Conservation (phyloP, 331 rosid species). For the Saraca asoca region DNA sequence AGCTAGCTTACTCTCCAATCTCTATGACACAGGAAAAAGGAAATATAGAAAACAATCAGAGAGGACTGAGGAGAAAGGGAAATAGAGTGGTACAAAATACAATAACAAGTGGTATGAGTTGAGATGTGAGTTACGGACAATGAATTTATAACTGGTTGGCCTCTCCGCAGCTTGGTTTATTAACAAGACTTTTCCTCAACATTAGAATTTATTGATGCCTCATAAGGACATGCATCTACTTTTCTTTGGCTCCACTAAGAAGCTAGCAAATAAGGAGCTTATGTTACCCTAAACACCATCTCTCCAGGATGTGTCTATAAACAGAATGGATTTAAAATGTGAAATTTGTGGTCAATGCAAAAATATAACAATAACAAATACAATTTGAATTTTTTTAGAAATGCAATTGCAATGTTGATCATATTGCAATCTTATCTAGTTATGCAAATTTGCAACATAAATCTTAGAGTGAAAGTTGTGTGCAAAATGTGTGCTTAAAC, state of each 20-base stretch:
- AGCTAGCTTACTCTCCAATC: background rate
- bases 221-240: constrained; percentile 64
- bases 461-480: too few relatives aligned
- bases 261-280: too few relatives aligned
- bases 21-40: constrained; percentile 14
- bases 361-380: too few relatives aligned
- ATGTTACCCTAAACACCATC: too few relatives aligned
- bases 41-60: background rate
- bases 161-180: constrained; percentile 15
- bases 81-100: constrained; percentile 4
- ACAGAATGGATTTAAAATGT: too few relatives aligned
- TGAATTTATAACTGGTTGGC: constrained; percentile 56
- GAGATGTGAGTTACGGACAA: constrained; percentile 61
- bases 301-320: too few relatives aligned
- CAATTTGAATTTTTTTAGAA: too few relatives aligned
- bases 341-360: too few relatives aligned
- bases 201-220: constrained; percentile 13
- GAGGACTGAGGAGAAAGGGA: constrained; percentile 17
- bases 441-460: too few relatives aligned
- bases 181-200: background rate
- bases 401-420: too few relatives aligned
- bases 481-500: too few relatives aligned
- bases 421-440: too few relatives aligned
- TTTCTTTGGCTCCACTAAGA: constrained; percentile 36
- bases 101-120: constrained; percentile 40